These are phyloP conservation scores for Benincasa hispida DNA, from an alignment of 306 rosid species.

Conservation along the genomic window DNA sequence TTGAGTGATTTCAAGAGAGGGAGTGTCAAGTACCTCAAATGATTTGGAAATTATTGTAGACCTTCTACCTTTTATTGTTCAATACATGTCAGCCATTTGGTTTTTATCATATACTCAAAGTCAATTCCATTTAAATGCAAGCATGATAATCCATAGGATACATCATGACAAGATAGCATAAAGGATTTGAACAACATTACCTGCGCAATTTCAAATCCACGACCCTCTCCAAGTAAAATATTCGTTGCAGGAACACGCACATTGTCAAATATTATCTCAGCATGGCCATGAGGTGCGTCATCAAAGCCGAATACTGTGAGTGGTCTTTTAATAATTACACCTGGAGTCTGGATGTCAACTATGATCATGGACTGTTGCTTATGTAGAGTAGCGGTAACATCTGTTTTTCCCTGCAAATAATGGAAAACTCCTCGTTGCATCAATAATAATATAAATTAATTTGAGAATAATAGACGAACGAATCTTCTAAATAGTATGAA, in stretches of 20 bases:
- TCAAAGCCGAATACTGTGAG: constrained; percentile 84
- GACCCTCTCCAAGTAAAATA: constrained; percentile 84
- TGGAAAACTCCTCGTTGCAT: constrained; percentile 14
- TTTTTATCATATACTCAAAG: neutral
- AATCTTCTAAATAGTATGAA: constrained; percentile 16
- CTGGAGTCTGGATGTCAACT: constrained; percentile 76
- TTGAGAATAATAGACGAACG: neutral
- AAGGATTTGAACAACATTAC: constrained; percentile 29
- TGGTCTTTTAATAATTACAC: constrained; percentile 72
- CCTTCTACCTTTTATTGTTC: neutral
- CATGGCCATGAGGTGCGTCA: constrained; percentile 98
- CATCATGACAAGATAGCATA: neutral
- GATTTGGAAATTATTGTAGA: too few species aligned
- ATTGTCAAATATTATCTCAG: constrained; percentile 71
- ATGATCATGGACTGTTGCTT: constrained; percentile 94
- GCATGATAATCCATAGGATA: neutral
- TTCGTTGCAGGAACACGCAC: constrained; percentile 64
- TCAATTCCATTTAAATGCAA: neutral
- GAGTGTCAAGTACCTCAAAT: too few species aligned
- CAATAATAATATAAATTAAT: neutral
- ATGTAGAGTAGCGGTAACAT: constrained; percentile 67
- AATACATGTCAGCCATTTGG: neutral
- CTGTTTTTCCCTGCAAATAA: constrained; percentile 76
- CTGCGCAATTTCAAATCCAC: constrained; percentile 98
- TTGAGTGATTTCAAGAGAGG: too few species aligned